Base-by-base conservation (phyloP, 2,329 filamentous ascomycete genomes). In the Verticillium zaregamsianum region DNA sequence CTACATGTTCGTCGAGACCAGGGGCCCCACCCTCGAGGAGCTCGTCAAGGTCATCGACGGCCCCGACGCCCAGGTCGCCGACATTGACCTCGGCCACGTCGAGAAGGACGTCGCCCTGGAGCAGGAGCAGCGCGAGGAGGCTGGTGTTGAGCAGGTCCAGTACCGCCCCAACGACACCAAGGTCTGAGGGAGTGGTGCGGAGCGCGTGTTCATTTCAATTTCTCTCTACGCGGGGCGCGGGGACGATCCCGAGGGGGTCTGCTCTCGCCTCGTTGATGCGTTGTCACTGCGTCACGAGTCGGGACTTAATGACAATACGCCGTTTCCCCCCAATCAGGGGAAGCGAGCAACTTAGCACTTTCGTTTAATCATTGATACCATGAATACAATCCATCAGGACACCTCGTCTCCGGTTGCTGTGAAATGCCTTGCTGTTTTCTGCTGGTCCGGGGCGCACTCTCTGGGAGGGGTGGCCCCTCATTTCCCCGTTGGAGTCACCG, bases 31-130 rank as follows among this genome's bases (percentile, higher is more conserved):
- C 20, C 85, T 89, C 39, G 86, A 89, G 74, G 86, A 89, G 73
- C 80, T 90, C 57, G 86, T 84, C 70, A 85, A 85, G 75, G 82
- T 89, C 74, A 89, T 89, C 72, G 86, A 89, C 66, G 86, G 85
- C 45, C 82, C 87, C 35, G 74, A 81, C 20, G 85, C 83, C 39
- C 66, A 74, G 55, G 81, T 82, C 17, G 80, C 76, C 6, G 74
- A 77, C 62, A 63, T 83, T 60, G 77, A 83, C 66, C 68, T 82
- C 49, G 71, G 74, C 54, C 72, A 79, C 70, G 71, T 80, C 59
- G 77, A 81, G 72, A 79, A 80, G 71, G 78, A 81, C 15, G 15
- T 9, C 25, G 31, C 25, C 54, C 54, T 55, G 45, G 45, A 49
- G 45, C n/a, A 23, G n/a, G 45, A 49, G 45, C n/a, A 49, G 45